Base-by-base conservation (phyloP, 768 basidiomycete genomes). In the Mrakia blollopis region DNA sequence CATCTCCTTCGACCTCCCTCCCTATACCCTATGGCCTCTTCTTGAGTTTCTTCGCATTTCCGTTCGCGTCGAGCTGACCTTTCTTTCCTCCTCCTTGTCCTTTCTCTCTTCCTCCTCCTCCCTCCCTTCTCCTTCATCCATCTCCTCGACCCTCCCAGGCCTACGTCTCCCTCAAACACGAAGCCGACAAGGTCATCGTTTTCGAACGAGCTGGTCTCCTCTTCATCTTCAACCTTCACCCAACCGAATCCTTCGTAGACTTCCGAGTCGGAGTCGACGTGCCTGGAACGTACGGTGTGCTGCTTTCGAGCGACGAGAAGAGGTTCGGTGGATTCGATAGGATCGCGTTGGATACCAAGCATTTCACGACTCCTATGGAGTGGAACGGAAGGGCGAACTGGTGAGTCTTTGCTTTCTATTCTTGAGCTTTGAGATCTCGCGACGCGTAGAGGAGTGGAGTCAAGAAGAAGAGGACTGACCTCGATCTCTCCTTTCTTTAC, bases 191-290 rank as follows among this genome's bases (percentile, higher is more conserved):
- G 85, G 88, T 96, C 79, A 86, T 98, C 81, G 94, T 92, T 9
- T 98, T 89, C 82, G 97, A 99, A 86, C 91, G 97, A 72, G 94
- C 92, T 28, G 92, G 93, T 44, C 87, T 98, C 61, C 85, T 99
- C 63, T 99, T 98, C 86, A 87, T 98, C 80, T 98, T 97, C 88
- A 98, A 99, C 85, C 96, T 98, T 87, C 90, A 98, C 85, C 90
- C 93, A 8, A 89, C 88, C n/a, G 84, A 92, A 57, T 96, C 94
- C 78, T 99, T 90, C 85, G 89, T 90, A 63, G 94, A 98, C 84
- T 99, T 98, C 84, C 89, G 94, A 67, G 90, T 98, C 72, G 97
- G 97, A 8, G 89, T 96, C 30, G 90, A 98, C 50, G 80, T 77
- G 13, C 84, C 91, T 37, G 97, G 97, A 14, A 89, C 94, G 84